Base-by-base conservation (phyloP, 2,329 filamentous ascomycete genomes). In the Fusarium praegraminearum region DNA sequence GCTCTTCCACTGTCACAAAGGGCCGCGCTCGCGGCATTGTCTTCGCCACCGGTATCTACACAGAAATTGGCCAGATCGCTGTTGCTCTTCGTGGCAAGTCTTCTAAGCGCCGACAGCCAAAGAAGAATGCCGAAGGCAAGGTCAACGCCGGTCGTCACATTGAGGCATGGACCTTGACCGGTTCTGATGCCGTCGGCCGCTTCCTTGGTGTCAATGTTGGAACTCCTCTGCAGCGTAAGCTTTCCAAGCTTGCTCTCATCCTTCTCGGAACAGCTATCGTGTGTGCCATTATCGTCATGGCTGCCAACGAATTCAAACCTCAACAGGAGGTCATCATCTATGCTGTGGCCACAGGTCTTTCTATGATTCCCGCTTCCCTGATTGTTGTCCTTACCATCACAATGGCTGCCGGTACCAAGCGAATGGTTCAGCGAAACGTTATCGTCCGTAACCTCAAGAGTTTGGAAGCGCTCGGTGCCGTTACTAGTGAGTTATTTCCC, bases 261-360 rank as follows among this genome's bases (percentile, higher is more conserved):
- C 84, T 92, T 2, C 91, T 93, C 71, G 84, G 82, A 38, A 86
- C 91, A 43, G 90, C 90, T 3, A 86, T 93, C 10, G 73, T 92
- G 5, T 90, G 90, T 62, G 90, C 90, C 22, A 86, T 93, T 66
- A 88, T 93, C 68, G 90, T 92, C n/a, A 83, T 91, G 47, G 90
- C 82, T 2, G 87, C 90, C 54, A 92, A 91, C 76, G 70, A 83
- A 1, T 89, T 88, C 76, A 80, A 80, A 16, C 76, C 78, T 40
- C 78, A 83, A 35, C 82, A 82, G 20, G 87, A 90, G 66, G 88
- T 91, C 60, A 88, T 91, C 70, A 90, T 83, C 46, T 84, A 83
- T 65, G 82, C 80, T 13, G 81, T 83, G 12, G 82, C 80, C 5
- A 82, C 83, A 7, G 81, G 80, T 56, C 76, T 86, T 15, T 83